Evolutionary conservation across 2,329 filamentous ascomycete species (phyloP).

Genomic region (Fusarium torreyae): DNA sequence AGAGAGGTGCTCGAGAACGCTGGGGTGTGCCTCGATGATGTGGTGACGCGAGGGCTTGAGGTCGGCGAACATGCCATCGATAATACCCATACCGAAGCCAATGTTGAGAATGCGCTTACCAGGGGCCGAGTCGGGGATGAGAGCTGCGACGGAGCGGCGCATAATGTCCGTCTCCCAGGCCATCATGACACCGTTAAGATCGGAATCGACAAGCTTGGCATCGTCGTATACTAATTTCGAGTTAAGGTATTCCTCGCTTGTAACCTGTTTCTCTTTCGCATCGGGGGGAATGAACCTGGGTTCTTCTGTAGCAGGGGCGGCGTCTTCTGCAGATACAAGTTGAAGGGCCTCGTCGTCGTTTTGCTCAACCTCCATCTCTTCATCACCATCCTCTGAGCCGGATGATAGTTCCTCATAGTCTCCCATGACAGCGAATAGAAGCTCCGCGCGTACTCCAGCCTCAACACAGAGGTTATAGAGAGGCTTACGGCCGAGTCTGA

Average conservation of each 20-base stretch:
- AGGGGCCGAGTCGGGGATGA: slow-evolving; percentile 63
- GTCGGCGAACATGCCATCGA: slow-evolving; percentile 82
- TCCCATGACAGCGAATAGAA: slow-evolving; percentile 86
- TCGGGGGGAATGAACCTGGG: slow-evolving; percentile 55
- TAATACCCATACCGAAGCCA: slow-evolving; percentile 92
- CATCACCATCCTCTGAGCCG: slow-evolving; percentile 65
- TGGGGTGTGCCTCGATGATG: slow-evolving; percentile 88
- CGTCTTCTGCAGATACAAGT: slow-evolving; percentile 48
- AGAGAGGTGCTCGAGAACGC: slow-evolving; percentile 77
- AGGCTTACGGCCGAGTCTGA: slow-evolving; percentile 74
- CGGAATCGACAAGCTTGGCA: slow-evolving; percentile 79
- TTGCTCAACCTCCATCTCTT: slow-evolving; percentile 63
- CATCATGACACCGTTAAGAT: slow-evolving; percentile 93
- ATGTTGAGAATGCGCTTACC: slow-evolving; percentile 85
- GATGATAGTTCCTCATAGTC: slow-evolving; percentile 82
- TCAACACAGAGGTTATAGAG: slow-evolving; percentile 89
- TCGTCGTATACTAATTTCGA: slow-evolving; percentile 76
- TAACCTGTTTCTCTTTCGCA: slow-evolving; percentile 64
- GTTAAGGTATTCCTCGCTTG: slow-evolving; percentile 77
- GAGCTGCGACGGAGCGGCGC: slow-evolving; percentile 79
- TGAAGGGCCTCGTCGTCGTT: slow-evolving; percentile 58
- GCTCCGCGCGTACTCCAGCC: slow-evolving; percentile 90
- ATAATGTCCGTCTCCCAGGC: slow-evolving; percentile 92
- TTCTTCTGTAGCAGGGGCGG: slow-evolving; percentile 52
- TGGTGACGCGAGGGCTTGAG: slow-evolving; percentile 80